Evolutionary conservation across 192 early-diverging fungal species (phyloP).

Genomic region (Gonapodya prolifera): DNA sequence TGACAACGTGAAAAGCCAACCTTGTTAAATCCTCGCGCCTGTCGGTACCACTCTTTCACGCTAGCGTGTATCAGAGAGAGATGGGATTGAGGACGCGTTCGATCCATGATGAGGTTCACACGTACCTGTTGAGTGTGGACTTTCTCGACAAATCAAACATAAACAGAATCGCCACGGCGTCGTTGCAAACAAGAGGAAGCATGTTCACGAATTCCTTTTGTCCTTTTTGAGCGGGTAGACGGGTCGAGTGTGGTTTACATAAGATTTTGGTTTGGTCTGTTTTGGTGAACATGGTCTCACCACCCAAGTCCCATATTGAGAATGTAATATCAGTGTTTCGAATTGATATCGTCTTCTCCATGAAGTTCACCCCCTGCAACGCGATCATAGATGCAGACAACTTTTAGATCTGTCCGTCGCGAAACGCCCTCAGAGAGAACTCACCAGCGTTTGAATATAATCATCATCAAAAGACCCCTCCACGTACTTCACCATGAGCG

Average conservation of each 20-base stretch:
- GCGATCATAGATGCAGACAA: not conserved
- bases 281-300: constrained; percentile 23
- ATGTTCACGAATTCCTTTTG: constrained; percentile 95
- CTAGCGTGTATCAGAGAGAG: constrained; percentile 14
- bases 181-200: constrained; percentile 93
- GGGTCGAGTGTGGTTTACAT: not conserved
- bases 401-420: not conserved
- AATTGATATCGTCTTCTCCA: constrained; percentile 90
- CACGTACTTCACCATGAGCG: constrained; percentile 94
- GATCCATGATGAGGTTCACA: not conserved
- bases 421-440: not conserved
- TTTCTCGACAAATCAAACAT: constrained; percentile 92
- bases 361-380: constrained; percentile 75
- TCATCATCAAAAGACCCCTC: constrained; percentile 90
- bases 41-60: constrained; percentile 94
- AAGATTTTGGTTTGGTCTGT: constrained; percentile 11
- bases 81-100: not conserved
- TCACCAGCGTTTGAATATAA: constrained; percentile 89
- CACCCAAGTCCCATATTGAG: constrained; percentile 96
- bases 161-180: constrained; percentile 88
- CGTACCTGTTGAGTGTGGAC: constrained; percentile 61
- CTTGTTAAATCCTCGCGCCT: constrained; percentile 91
- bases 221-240: constrained; percentile 33
- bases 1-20: constrained; percentile 18
- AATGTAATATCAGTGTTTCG: constrained; percentile 87